Base-by-base conservation (phyloP, 148 eudicot species). In the Rhododendron williamsianum region DNA sequence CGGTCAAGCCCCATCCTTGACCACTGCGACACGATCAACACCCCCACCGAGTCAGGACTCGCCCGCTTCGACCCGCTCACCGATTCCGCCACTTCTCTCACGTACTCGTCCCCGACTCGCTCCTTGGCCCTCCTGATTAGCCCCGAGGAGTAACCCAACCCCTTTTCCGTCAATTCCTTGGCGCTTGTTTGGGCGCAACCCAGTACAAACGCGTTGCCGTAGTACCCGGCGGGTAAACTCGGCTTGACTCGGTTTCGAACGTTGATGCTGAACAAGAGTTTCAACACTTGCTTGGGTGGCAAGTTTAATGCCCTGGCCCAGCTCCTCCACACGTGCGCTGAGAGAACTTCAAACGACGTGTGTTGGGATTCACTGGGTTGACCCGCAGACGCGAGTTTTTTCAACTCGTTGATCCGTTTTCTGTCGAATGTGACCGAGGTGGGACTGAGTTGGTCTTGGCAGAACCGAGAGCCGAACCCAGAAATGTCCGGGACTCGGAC, bases 271-370 rank as follows among this genome's bases (percentile, higher is more conserved):
- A 95, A 95, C 1, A 95, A 84, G 2, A 94, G 85, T 58, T 93
- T 95, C 27, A 94, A 7, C 0, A 81, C 69, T 83, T 95, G 98
- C 60, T 88, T 90, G 3, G 88, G 25, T 8, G 95, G 93, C 35
- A 95, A 83, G 4, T 91, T 85, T 45, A 94, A 35, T 4, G 98
- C 90, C 73, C 82, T 90, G n/a, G 95, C 95, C 98, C 98, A 95
- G 46, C 94, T 90, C 36, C 86, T 90, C 97, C 97, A 95, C 5
- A 93, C 86, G 84, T 92, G 98, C 25, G 95, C 98, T 23, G 94
- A 89, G 35, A 95, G 80, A 0, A 89, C 93, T 73, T 95, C 98
- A 11, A 95, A 95, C 2, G 93, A 85, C 27, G 98, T 94, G 89
- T 82, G 90, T 0, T 87, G 56, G 0, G 78, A 78, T 38, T 76